Percentiles rank a stretch among this genome's conserved stretches.
Evolutionary conservation across 179 eudicot species (phyloP).

Genomic region (Drosera spatulata): DNA sequence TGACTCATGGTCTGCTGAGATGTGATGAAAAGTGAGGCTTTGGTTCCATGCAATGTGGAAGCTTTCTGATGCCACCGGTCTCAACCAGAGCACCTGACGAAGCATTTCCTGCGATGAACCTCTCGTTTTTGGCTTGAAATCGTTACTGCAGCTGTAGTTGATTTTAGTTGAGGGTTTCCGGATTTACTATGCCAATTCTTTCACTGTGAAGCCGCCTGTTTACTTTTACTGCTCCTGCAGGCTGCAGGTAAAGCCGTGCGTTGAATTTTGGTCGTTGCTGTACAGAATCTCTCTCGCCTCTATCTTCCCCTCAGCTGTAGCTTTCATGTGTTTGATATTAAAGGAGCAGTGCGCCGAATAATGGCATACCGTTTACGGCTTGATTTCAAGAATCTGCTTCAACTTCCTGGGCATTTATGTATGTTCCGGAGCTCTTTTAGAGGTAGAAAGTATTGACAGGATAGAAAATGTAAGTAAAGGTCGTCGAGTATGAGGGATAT

Average conservation of each 20-base stretch:
- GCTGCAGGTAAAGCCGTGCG: background rate
- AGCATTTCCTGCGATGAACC: too few relatives aligned
- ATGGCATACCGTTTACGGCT: slow-evolving; percentile 1
- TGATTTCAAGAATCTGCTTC: background rate
- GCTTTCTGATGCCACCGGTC: too few relatives aligned
- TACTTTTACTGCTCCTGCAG: slow-evolving; percentile 1
- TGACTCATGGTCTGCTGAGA: background rate
- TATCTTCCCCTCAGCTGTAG: background rate
- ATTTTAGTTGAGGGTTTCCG: background rate
- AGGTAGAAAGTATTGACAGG: background rate
- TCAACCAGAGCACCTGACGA: too few relatives aligned
- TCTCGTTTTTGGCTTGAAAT: too few relatives aligned
- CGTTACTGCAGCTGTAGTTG: background rate
- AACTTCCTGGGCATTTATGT: background rate
- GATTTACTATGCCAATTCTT: background rate
- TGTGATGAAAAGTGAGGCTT: too few relatives aligned
- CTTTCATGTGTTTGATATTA: slow-evolving; percentile 7
- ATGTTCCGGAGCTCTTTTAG: background rate
- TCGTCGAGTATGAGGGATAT: background rate
- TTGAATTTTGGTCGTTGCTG: background rate
- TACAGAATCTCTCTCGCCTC: background rate
- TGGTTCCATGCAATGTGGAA: too few relatives aligned
- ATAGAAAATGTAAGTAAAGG: slow-evolving; percentile 2
- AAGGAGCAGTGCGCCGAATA: slow-evolving; percentile 12
- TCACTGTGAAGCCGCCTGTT: background rate